Evolutionary conservation across 2,329 filamentous ascomycete species (phyloP), one percentile per base, ranked within the genome.

Genomic region (Hypoxylon sp.): DNA sequence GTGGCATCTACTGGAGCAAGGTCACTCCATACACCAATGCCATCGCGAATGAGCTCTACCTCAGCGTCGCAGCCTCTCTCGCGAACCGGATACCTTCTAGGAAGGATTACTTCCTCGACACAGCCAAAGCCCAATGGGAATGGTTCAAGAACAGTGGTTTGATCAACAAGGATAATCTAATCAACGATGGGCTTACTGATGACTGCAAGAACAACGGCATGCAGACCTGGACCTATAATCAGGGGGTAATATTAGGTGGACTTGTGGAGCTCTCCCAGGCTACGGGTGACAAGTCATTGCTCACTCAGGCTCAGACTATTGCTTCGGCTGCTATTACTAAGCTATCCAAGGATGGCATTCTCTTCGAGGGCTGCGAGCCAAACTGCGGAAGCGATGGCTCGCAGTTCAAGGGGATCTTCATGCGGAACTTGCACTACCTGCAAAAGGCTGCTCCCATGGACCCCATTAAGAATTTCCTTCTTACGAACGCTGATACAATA

Each of bases 331-430:
- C 85, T 19, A 86, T 89, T 46, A 72, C 69, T 2, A 73, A 76
- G 1, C 74, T 88, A 6, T 79, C 82, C 43, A 63, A 64, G 0
- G 78, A 83, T 48, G 82, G 84, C 13, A 81, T 89, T 41, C 79
- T 90, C 1, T 82, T 82, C 63, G 87, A 90, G 64, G 74, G 75
- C 21, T 89, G 87, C 69, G 87, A 89, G 71, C 82, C 84, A 1
- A 75, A 80, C 64, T 87, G 85, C 56, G 82, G 82, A 23, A 75
- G 68, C 10, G 85, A 89, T 68, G 86, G 83, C 0, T 80, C 82
- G 1, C 88, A 91, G 73, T 93, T 93, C 82, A 93, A 93, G 76
- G 91, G 90, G 9, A 81, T 92, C 23, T 92, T 92, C 70, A 84
- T 87, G 61, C 84, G 90, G 3, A 91, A 91, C 71, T 77, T 93